Conservation (phyloP, 1,284 basidiomycete genomes). For the Cutaneotrichosporon curvatum region DNA sequence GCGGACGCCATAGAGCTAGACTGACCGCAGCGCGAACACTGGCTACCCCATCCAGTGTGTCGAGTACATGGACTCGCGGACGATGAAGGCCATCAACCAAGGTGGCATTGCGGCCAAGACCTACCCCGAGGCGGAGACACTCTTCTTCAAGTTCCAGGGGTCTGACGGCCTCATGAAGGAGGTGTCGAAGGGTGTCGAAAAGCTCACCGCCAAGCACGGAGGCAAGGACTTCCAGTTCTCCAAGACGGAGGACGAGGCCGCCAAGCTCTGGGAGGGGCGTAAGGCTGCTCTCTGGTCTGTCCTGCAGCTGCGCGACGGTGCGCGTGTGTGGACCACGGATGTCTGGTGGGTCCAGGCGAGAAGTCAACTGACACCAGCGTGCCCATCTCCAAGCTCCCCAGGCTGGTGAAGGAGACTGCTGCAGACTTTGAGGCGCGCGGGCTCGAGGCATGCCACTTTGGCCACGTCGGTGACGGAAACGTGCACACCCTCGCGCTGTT, state of each 20-base stretch:
- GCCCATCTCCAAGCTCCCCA: constrained; percentile 69
- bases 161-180: constrained; percentile 15
- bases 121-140: constrained; percentile 63
- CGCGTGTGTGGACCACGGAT: constrained; percentile 71
- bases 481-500: constrained; percentile 39
- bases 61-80: constrained; percentile 65
- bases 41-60: constrained; percentile 54
- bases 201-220: constrained; percentile 59
- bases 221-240: constrained; percentile 66
- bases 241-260: constrained; percentile 59
- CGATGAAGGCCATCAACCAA: constrained; percentile 63
- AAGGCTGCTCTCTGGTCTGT: constrained; percentile 75
- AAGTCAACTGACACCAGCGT: constrained; percentile 51
- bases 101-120: constrained; percentile 53
- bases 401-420: constrained; percentile 67
- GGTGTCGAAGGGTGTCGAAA: constrained; percentile 55
- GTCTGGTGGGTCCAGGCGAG: constrained; percentile 57
- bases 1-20: constrained; percentile 5
- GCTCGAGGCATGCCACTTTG: constrained; percentile 52
- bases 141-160: constrained; percentile 87
- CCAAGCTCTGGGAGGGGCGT: constrained; percentile 72
- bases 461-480: constrained; percentile 76
- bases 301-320: constrained; percentile 59
- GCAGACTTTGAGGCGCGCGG: constrained; percentile 59
- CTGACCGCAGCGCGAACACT: constrained; percentile 10